Conservation (phyloP, 2,329 filamentous ascomycete species). For the Rosellinia necatrix region DNA sequence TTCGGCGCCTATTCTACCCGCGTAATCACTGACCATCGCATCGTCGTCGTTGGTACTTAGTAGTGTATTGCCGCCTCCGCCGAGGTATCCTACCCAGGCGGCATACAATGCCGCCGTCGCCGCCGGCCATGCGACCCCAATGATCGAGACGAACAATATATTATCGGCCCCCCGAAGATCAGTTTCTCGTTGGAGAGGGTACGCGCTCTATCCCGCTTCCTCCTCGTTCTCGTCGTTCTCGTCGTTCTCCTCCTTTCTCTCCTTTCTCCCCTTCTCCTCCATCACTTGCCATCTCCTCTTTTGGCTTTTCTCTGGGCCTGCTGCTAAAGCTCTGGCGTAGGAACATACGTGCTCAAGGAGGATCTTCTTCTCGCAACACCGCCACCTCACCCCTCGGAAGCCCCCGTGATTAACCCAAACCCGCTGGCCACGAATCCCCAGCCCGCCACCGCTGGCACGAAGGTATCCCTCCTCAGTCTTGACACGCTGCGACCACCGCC, state of each 20-base stretch:
- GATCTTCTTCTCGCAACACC: slow-evolving; percentile 91
- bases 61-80: slow-evolving; percentile 84
- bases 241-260: too few relatives aligned
- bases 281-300: too few relatives aligned
- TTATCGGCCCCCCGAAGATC: slow-evolving; percentile 83
- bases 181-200: slow-evolving; percentile 94
- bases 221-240: not conserved
- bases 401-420: slow-evolving; percentile 84
- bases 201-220: slow-evolving; percentile 12
- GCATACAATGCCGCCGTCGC: slow-evolving; percentile 74
- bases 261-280: too few relatives aligned
- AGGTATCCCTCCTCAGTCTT: slow-evolving; percentile 76
- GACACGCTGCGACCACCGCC: slow-evolving; percentile 63
- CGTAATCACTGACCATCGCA: slow-evolving; percentile 22
- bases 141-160: slow-evolving; percentile 94
- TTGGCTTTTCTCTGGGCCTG: too few relatives aligned
- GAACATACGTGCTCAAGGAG: slow-evolving; percentile 88
- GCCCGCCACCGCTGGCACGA: slow-evolving; percentile 84
- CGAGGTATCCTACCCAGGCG: slow-evolving; percentile 76
- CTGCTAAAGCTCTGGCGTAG: slow-evolving; percentile 49
- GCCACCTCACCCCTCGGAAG: slow-evolving; percentile 92
- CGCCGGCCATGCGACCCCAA: slow-evolving; percentile 69
- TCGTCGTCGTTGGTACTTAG: slow-evolving; percentile 14
- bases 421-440: slow-evolving; percentile 84
- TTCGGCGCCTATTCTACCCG: too few relatives aligned